phyloP scores from a whole-genome alignment of 1,139 yeast genomes.

The Torulaspora globosa region DNA sequence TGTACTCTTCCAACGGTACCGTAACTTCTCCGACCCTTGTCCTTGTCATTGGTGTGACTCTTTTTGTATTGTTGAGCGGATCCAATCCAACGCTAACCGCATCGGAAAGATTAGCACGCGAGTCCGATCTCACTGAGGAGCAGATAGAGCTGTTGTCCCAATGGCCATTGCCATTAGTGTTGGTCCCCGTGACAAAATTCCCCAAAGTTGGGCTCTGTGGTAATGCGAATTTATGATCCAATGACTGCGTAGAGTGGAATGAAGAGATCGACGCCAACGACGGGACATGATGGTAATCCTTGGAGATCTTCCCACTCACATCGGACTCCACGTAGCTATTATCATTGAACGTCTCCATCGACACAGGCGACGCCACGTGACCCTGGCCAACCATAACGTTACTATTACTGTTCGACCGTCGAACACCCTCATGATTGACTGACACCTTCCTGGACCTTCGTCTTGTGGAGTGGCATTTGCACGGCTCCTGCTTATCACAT shows the following conservation, averaged over 20 bases:
- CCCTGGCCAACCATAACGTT: conserved; percentile 1
- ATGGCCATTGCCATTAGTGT: conserved; percentile 12
- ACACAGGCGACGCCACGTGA: conserved; percentile 16
- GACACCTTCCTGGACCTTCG: conserved; percentile 11
- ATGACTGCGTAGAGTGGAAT: conserved; percentile 32
- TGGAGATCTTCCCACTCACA: conserved; percentile 29
- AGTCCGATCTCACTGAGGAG: conserved; percentile 28
- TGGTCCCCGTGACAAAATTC: conserved; percentile 9
- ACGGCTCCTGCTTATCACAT: conserved; percentile 22
- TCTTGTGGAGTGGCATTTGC: conserved; percentile 25
- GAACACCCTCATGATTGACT: background rate
- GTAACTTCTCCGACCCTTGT: conserved; percentile 44
- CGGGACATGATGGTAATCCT: conserved; percentile 32
- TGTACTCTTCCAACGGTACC: conserved; percentile 45
- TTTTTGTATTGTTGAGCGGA: conserved; percentile 30
- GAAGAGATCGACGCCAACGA: conserved; percentile 33
- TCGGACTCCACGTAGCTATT: conserved; percentile 12
- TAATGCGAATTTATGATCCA: conserved; percentile 30
- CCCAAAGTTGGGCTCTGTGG: conserved; percentile 31
- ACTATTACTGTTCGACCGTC: background rate
- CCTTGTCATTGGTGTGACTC: conserved; percentile 30
- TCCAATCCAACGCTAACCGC: conserved; percentile 32
- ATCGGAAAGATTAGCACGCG: conserved; percentile 19
- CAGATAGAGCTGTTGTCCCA: conserved; percentile 34
- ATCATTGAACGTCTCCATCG: conserved; percentile 11